These are phyloP conservation scores for Geranomyces variabilis DNA, from an alignment of 192 early-diverging fungal genomes.

Conservation along the genomic window DNA sequence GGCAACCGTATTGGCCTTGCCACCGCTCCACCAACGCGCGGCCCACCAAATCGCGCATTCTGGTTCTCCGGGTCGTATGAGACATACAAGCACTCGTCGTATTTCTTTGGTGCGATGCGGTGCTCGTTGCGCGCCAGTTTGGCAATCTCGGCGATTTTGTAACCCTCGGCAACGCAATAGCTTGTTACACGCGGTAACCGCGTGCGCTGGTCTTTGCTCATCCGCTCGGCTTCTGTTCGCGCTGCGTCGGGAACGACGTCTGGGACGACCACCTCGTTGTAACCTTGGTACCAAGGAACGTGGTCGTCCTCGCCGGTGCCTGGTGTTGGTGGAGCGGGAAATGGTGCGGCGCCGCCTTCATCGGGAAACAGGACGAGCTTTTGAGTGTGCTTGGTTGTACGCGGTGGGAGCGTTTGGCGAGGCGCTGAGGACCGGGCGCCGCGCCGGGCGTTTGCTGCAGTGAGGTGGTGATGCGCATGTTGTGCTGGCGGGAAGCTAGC, in stretches of 20 bases:
- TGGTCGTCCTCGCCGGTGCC: constrained; percentile 26
- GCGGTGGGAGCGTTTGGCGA: constrained; percentile 55
- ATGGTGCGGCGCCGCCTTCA: constrained; percentile 53
- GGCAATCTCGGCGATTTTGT: constrained; percentile 38
- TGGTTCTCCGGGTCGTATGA: constrained; percentile 39
- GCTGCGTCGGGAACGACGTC: constrained; percentile 19
- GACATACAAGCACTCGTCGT: constrained; percentile 58
- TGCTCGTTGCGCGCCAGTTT: constrained; percentile 36
- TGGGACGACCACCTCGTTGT: constrained; percentile 29
- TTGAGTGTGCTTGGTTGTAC: constrained; percentile 92
- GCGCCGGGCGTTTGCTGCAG: not conserved
- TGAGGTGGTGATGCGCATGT: not conserved
- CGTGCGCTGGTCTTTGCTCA: constrained; percentile 74
- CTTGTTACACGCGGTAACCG: constrained; percentile 41
- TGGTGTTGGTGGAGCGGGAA: constrained; percentile 13
- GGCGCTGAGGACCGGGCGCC: not conserved
- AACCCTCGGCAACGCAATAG: constrained; percentile 49
- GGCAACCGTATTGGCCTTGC: constrained; percentile 12
- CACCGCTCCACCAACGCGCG: not conserved
- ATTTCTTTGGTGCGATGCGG: constrained; percentile 38
- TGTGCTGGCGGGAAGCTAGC: constrained; percentile 12
- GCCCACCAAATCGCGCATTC: not conserved
- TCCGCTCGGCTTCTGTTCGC: constrained; percentile 48
- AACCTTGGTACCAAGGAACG: constrained; percentile 18
- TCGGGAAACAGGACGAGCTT: constrained; percentile 90